Evolutionary conservation across 805 yeast genomes (phyloP).

Genomic region (Maudiozyma turicensis): DNA sequence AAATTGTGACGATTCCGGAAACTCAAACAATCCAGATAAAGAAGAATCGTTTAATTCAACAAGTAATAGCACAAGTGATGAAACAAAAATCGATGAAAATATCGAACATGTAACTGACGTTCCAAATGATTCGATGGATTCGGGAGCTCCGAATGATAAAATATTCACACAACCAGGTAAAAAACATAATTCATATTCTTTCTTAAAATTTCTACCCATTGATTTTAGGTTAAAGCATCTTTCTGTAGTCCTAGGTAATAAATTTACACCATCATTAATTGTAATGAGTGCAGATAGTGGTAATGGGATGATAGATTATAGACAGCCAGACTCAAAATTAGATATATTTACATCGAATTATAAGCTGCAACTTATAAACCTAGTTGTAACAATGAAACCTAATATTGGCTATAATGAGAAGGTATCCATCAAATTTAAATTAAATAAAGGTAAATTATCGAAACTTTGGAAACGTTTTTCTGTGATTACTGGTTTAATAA

Average conservation of each 20-base stretch:
- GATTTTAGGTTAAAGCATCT: conserved; percentile 51
- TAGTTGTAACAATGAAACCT: conserved; percentile 56
- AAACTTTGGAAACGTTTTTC: conserved; percentile 18
- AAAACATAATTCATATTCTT: neutral
- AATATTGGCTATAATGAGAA: conserved; percentile 53
- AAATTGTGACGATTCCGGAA: conserved; percentile 2
- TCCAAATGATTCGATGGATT: conserved; percentile 2
- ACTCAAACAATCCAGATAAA: neutral
- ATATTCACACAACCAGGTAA: conserved; percentile 9
- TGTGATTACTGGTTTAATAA: conserved; percentile 5
- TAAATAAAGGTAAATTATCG: conserved; percentile 13
- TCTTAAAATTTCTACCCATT: conserved; percentile 48
- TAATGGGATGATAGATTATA: conserved; percentile 49
- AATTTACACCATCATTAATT: conserved; percentile 61
- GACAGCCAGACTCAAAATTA: conserved; percentile 36
- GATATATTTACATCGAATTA: conserved; percentile 49
- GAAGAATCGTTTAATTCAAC: neutral
- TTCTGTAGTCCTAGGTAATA: conserved; percentile 72
- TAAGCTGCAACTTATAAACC: conserved; percentile 38
- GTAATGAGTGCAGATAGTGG: conserved; percentile 50
- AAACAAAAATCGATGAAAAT: conserved; percentile 7
- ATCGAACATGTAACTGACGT: neutral
- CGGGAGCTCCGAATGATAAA: conserved; percentile 13
- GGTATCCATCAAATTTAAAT: conserved; percentile 14
- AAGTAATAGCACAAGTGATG: conserved; percentile 4